Evolutionary conservation across 2,329 filamentous ascomycete genomes (phyloP), one percentile per base, ranked within the genome.

Genomic region (Venturia aucupariae): DNA sequence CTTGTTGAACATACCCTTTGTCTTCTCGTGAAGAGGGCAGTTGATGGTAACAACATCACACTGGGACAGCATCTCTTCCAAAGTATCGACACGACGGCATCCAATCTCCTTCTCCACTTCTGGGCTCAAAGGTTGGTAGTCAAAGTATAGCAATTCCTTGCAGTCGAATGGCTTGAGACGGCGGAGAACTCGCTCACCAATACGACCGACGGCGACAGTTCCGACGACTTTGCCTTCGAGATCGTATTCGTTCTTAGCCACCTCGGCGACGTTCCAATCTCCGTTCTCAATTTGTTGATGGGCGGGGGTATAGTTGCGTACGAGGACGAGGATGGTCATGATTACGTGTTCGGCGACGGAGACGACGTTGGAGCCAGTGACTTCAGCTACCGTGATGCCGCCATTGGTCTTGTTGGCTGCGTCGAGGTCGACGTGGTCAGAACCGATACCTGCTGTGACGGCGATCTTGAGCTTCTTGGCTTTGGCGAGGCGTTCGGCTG

Each of bases 381-480:
- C 94, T 79, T 99, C 94, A 68, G 92, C 92, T 67, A 99, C 94
- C 71, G 92, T 99, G 80, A 97, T 81, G 76, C 94, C 94, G 73
- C 93, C 93, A 77, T 99, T 99, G 80, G 92, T 97, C 82, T 88
- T 92, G 89, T 97, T 97, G 77, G 94, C 94, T 55, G 90, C 92
- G 77, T 97, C 87, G 68, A 97, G 86, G 81, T 99, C 94, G 76
- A 99, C 90, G 79, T 99, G 94, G 81, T 99, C 94, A 62, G 93
- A 97, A 70, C 94, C 94, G 75, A 99, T 96, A 82, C 94, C 94
- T 72, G 94, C 94, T 62, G 94, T 99, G 78, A 99, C 81, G 76
- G 93, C 93, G 67, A 99, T 83, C 87, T 97, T 97, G 74, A 99
- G 89, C 66, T 99, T 97, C 89, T 97, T 97, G 71, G 94, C 94